These are phyloP conservation scores for Paraphoma sp. DNA, from an alignment of 2,329 filamentous ascomycete species.

Conservation along the genomic window DNA sequence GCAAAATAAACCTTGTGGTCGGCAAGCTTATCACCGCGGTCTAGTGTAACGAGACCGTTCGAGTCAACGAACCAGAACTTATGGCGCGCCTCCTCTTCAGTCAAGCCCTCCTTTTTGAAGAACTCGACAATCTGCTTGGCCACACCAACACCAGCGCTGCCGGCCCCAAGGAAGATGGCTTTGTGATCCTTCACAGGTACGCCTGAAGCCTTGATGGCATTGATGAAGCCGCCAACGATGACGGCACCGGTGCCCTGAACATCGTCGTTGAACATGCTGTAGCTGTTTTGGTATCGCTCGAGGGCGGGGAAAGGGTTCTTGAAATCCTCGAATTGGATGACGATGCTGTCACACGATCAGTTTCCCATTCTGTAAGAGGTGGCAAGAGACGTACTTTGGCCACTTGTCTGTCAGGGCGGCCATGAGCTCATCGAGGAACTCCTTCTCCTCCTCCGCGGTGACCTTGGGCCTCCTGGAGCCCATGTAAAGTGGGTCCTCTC, in stretches of 20 bases:
- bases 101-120: constrained; percentile 90
- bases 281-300: constrained; percentile 83
- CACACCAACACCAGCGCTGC: constrained; percentile 94
- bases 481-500: constrained; percentile 88
- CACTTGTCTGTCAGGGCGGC: constrained; percentile 79
- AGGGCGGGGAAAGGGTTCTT: constrained; percentile 97
- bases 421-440: constrained; percentile 99
- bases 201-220: constrained; percentile 80
- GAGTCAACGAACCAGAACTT: constrained; percentile 99
- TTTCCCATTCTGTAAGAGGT: constrained; percentile 13
- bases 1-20: constrained; percentile 81
- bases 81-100: constrained; percentile 82
- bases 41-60: constrained; percentile 89
- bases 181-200: constrained; percentile 88
- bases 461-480: constrained; percentile 86
- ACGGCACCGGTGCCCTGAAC: constrained; percentile 97
- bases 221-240: constrained; percentile 82
- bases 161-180: constrained; percentile 94
- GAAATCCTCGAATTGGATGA: constrained; percentile 96
- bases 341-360: constrained; percentile 59
- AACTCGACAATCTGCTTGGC: constrained; percentile 98
- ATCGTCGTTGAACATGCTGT: constrained; percentile 98
- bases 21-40: constrained; percentile 91
- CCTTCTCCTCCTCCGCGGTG: constrained; percentile 77
- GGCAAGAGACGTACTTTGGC: constrained; percentile 62